A percentile compares a stretch with the other conserved stretches of the same genome.
Conservation (phyloP, 257 asterid genomes). For the Plantago major region DNA sequence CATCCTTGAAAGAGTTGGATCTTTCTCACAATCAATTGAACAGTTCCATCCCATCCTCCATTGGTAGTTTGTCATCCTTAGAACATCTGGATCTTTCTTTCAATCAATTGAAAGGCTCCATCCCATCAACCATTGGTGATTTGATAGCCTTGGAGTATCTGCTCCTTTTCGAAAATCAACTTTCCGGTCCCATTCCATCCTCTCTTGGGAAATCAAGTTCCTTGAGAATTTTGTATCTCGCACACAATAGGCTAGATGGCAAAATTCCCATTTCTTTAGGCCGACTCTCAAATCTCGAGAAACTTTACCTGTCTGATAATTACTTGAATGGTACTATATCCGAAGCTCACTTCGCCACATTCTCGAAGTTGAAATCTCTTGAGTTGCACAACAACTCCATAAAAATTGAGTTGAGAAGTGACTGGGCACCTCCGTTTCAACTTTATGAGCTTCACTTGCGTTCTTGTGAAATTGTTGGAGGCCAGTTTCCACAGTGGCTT, state of each 20-base stretch:
- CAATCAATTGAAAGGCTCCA: no score
- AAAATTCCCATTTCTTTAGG: constrained; percentile 5
- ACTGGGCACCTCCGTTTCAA: constrained; percentile 12
- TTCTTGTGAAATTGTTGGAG: constrained; percentile 13
- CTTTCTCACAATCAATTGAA: neutral
- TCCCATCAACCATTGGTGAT: neutral
- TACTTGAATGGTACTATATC: constrained; percentile 1
- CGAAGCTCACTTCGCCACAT: constrained; percentile 10
- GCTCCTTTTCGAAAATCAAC: neutral
- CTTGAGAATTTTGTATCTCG: neutral
- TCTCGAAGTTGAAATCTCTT: neutral
- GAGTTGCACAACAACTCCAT: neutral
- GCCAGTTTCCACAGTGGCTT: constrained; percentile 19
- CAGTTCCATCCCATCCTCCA: neutral
- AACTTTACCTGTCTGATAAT: neutral
- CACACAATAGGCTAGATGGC: neutral
- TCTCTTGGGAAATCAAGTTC: neutral
- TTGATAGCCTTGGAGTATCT: neutral
- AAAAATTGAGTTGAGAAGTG: neutral
- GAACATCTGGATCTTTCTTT: neutral
- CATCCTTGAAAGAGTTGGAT: neutral
- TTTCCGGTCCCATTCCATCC: neutral
- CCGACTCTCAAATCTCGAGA: neutral
- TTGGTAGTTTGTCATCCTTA: neutral
- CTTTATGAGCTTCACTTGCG: neutral